Percentiles rank a stretch among this genome's conserved stretches.
phyloP scores from a whole-genome alignment of 2,329 filamentous ascomycete genomes.

The Stylonectria norvegica region DNA sequence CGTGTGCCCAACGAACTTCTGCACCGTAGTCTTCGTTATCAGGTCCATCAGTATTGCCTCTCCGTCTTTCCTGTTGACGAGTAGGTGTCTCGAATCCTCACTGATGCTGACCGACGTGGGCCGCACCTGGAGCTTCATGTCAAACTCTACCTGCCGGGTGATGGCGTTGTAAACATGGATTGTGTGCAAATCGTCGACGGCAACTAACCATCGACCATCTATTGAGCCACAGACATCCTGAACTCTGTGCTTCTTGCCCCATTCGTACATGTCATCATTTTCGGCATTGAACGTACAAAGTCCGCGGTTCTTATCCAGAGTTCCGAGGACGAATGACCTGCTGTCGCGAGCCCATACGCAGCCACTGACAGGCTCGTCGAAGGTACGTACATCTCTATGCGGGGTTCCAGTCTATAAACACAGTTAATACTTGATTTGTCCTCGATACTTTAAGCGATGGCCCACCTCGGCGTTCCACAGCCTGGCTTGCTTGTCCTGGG shows the following conservation, averaged over 20 bases:
- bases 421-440: constrained; percentile 16
- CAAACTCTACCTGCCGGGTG: constrained; percentile 72
- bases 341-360: constrained; percentile 87
- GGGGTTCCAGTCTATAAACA: constrained; percentile 56
- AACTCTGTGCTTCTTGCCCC: constrained; percentile 69
- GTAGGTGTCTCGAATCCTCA: constrained; percentile 72
- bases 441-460: constrained; percentile 4
- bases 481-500: constrained; percentile 66
- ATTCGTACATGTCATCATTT: constrained; percentile 61
- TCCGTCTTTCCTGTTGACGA: constrained; percentile 77
- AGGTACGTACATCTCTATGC: constrained; percentile 63
- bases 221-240: constrained; percentile 81
- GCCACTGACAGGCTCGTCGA: constrained; percentile 80
- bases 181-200: constrained; percentile 65
- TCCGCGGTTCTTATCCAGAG: constrained; percentile 64
- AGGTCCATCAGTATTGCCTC: constrained; percentile 78
- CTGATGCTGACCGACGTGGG: constrained; percentile 80
- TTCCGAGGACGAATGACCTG: constrained; percentile 73
- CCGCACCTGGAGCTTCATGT: constrained; percentile 61
- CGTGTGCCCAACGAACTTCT: constrained; percentile 70
- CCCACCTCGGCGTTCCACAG: constrained; percentile 71
- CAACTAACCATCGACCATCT: constrained; percentile 76
- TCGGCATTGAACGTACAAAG: constrained; percentile 68
- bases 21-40: constrained; percentile 65
- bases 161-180: constrained; percentile 79